phyloP scores from a whole-genome alignment of 306 rosid genomes.

The Erythrophleum fordii region DNA sequence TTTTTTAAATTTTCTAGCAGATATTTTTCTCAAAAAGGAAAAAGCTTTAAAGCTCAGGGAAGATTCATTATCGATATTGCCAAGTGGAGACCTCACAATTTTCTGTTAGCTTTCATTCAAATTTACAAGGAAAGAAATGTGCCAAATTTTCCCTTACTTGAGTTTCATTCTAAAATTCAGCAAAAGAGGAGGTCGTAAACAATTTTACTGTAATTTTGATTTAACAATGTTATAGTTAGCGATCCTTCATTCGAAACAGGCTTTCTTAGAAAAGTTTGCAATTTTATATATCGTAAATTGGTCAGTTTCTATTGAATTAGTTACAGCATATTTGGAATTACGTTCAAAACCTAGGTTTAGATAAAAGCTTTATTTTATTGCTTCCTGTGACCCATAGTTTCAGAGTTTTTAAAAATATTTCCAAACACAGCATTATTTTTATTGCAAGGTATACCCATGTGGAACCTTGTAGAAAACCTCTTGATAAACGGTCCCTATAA shows the following conservation, averaged over 20 bases:
- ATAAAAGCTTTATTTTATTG: too few relatives aligned
- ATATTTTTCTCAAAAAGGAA: background rate
- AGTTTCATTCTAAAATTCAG: background rate
- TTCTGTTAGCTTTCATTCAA: slow-evolving; percentile 25
- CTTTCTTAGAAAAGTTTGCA: background rate
- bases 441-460: background rate
- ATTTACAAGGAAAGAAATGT: background rate
- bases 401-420: too few relatives aligned
- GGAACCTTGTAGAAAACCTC: background rate
- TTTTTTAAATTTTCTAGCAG: background rate
- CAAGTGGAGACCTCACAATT: background rate
- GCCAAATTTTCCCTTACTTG: background rate
- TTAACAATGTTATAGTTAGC: background rate
- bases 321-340: too few relatives aligned
- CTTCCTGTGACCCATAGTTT: too few relatives aligned
- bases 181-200: background rate
- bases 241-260: background rate
- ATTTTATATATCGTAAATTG: background rate
- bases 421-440: too few relatives aligned
- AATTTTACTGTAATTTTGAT: background rate
- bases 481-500: slow-evolving; percentile 7
- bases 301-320: background rate
- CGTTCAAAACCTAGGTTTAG: too few relatives aligned
- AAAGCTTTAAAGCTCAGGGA: background rate
- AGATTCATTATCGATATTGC: background rate